Conservation (phyloP, 2,329 filamentous ascomycete species). For the Sphaerostilbella broomeana region DNA sequence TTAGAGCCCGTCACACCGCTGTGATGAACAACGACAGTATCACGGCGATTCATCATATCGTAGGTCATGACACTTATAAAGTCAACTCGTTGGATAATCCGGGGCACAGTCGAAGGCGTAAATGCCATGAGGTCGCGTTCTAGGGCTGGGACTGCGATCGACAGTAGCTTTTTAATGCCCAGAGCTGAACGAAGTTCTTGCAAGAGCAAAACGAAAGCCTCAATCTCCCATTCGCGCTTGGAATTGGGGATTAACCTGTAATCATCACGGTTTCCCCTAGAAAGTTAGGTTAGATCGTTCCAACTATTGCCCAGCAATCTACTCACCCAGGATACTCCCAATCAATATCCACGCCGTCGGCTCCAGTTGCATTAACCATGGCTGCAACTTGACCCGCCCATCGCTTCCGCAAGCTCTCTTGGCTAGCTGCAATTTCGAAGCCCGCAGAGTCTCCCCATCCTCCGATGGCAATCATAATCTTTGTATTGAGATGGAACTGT, state of each 20-base stretch:
- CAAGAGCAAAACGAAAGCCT: slow-evolving; percentile 56
- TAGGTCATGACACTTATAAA: slow-evolving; percentile 66
- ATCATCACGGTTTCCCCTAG: slow-evolving; percentile 60
- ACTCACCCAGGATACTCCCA: slow-evolving; percentile 55
- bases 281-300: not conserved
- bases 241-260: slow-evolving; percentile 60
- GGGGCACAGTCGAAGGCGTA: slow-evolving; percentile 49
- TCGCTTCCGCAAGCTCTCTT: slow-evolving; percentile 41
- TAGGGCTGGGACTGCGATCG: slow-evolving; percentile 61
- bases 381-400: slow-evolving; percentile 59
- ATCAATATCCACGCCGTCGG: slow-evolving; percentile 60
- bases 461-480: slow-evolving; percentile 64
- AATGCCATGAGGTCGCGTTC: slow-evolving; percentile 62
- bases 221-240: slow-evolving; percentile 53
- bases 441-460: slow-evolving; percentile 66
- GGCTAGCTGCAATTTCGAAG: slow-evolving; percentile 51
- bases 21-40: slow-evolving; percentile 58
- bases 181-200: slow-evolving; percentile 51
- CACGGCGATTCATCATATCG: slow-evolving; percentile 63
- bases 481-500: slow-evolving; percentile 46
- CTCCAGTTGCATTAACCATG: slow-evolving; percentile 55
- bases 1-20: slow-evolving; percentile 52
- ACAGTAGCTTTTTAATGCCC: slow-evolving; percentile 51
- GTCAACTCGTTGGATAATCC: slow-evolving; percentile 54
- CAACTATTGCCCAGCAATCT: not conserved